These are phyloP conservation scores for Coniochaeta hoffmannii DNA, from an alignment of 2,329 filamentous ascomycete species.

Conservation along the genomic window DNA sequence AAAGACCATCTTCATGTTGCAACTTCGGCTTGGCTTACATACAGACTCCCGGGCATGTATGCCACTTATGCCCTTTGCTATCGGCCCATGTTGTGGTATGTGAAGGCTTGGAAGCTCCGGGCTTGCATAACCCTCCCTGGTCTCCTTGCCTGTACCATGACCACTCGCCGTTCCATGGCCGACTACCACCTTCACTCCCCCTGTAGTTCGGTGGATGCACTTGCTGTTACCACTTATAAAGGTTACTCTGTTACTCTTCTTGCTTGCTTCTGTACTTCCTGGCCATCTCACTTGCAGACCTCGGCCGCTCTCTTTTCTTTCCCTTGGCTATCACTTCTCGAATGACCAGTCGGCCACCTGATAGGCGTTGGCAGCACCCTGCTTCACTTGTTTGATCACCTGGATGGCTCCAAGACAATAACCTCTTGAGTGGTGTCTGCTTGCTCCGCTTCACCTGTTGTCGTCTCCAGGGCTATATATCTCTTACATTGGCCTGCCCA, in stretches of 20 bases:
- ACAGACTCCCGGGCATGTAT: not conserved
- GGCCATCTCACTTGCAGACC: not conserved
- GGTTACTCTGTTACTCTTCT: not conserved
- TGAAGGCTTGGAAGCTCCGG: not conserved
- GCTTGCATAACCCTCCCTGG: not conserved
- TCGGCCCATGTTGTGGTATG: not conserved
- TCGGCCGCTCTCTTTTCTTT: not conserved
- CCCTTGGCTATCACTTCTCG: not conserved
- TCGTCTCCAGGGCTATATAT: not conserved
- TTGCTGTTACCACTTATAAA: not conserved
- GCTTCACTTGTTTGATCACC: not conserved
- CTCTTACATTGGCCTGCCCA: not conserved
- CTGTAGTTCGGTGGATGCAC: not conserved
- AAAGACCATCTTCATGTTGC: not conserved
- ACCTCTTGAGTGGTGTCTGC: not conserved
- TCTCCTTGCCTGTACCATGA: not conserved
- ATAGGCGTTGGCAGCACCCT: not conserved
- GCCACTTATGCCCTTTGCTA: not conserved
- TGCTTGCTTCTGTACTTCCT: not conserved
- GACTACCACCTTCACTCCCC: not conserved
- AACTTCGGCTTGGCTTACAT: not conserved
- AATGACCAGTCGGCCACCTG: not conserved
- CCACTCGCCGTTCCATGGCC: not conserved
- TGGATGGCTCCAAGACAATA: not conserved
- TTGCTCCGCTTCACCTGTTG: not conserved